A percentile compares a stretch with the other conserved stretches of the same genome.
phyloP scores from a whole-genome alignment of 495 filamentous ascomycete genomes.

The Viridothelium virens region DNA sequence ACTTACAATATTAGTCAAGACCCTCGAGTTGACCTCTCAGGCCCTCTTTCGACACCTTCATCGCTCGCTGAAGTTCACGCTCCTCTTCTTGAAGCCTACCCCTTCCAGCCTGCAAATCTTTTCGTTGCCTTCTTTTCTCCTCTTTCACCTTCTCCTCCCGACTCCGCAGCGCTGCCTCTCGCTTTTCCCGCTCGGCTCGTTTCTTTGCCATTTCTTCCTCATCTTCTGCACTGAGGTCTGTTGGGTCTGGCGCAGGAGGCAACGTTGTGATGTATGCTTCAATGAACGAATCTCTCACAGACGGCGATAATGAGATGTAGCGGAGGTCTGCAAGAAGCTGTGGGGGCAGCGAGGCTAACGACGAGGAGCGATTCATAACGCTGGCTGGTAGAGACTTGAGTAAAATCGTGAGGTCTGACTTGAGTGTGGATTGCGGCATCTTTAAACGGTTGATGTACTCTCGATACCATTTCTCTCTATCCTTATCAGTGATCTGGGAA shows the following conservation, averaged over 20 bases:
- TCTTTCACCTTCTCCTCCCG: conserved; percentile 65
- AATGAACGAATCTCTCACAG: conserved; percentile 63
- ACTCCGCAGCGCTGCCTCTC: conserved; percentile 69
- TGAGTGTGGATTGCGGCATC: conserved; percentile 61
- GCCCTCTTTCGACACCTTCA: conserved; percentile 67
- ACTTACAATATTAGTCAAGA: neutral
- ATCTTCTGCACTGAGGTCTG: conserved; percentile 46
- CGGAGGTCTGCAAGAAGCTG: conserved; percentile 65
- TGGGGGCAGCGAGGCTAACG: conserved; percentile 56
- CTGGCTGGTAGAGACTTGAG: conserved; percentile 61
- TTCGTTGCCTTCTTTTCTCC: conserved; percentile 61
- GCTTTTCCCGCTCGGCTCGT: conserved; percentile 54
- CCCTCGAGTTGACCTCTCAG: conserved; percentile 23
- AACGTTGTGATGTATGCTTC: conserved; percentile 69
- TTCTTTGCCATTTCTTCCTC: conserved; percentile 54
- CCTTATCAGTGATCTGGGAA: conserved; percentile 67
- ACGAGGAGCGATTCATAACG: conserved; percentile 58
- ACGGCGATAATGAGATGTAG: conserved; percentile 68
- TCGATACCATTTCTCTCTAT: conserved; percentile 83
- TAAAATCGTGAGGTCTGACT: conserved; percentile 69
- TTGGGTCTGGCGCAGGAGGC: conserved; percentile 52
- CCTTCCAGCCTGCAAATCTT: conserved; percentile 58
- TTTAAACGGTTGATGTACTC: conserved; percentile 78
- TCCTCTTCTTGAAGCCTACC: conserved; percentile 66
- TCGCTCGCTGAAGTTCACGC: conserved; percentile 67